phyloP scores from a whole-genome alignment of 306 rosid genomes.

The Malus asiatica region DNA sequence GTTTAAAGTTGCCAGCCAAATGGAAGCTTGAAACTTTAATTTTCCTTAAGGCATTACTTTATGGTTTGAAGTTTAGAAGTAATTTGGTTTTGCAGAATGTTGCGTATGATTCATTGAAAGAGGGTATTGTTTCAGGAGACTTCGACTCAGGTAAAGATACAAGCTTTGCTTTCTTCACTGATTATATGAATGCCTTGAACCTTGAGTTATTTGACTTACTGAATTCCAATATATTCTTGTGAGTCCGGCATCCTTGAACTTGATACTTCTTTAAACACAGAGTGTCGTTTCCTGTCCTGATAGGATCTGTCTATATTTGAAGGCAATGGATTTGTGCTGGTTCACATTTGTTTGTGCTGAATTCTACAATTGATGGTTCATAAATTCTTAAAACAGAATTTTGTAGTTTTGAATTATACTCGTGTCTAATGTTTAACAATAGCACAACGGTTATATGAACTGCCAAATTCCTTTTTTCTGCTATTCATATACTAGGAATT shows the following conservation, averaged over 20 bases:
- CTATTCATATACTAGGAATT: neutral
- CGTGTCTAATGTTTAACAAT: too few relatives aligned
- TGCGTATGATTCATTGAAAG: conserved; percentile 78
- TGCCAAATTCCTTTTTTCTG: too few relatives aligned
- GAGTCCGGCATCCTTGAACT: neutral
- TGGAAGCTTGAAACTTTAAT: neutral
- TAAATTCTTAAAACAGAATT: neutral
- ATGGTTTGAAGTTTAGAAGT: conserved; percentile 13
- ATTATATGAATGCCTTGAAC: neutral
- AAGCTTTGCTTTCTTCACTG: neutral
- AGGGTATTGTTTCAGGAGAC: conserved; percentile 50
- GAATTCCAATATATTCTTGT: neutral
- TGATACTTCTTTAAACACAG: neutral
- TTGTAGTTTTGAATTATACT: too few relatives aligned
- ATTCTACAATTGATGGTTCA: neutral
- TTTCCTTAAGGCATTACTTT: conserved; percentile 5
- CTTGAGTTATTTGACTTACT: neutral
- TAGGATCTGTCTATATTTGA: neutral
- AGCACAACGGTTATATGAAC: too few relatives aligned
- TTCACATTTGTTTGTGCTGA: neutral
- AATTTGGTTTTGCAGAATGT: conserved; percentile 59
- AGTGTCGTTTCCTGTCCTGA: neutral
- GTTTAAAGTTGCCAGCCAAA: neutral
- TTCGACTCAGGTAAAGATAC: conserved; percentile 44
- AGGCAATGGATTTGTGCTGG: neutral